Evolutionary conservation across 1,284 basidiomycete species (phyloP).

Genomic region (Rhodotorula sp.): DNA sequence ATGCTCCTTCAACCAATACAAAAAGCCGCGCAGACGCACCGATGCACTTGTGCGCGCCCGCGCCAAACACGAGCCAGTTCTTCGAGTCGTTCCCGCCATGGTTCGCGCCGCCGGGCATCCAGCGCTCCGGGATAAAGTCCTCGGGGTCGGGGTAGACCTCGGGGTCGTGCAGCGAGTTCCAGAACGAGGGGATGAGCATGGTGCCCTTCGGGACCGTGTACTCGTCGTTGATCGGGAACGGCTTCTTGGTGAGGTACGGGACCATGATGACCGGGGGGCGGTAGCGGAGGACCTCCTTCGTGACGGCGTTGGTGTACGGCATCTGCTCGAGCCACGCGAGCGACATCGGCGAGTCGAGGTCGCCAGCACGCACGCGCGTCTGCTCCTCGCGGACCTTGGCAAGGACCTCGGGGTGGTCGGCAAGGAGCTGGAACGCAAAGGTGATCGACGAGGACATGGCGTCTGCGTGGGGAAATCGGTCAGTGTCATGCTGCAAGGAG

Average conservation of each 20-base stretch:
- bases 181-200: slow-evolving; percentile 98
- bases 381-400: slow-evolving; percentile 92
- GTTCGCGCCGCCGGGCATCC: slow-evolving; percentile 74
- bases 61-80: slow-evolving; percentile 95
- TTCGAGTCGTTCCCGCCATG: slow-evolving; percentile 80
- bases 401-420: slow-evolving; percentile 86
- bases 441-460: slow-evolving; percentile 83
- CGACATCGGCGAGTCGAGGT: slow-evolving; percentile 77
- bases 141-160: slow-evolving; percentile 86
- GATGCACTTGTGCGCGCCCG: slow-evolving; percentile 73
- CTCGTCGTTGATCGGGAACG: slow-evolving; percentile 85
- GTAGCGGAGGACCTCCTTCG: slow-evolving; percentile 83
- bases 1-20: no score
- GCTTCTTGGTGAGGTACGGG: slow-evolving; percentile 84
- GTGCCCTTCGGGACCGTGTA: slow-evolving; percentile 89
- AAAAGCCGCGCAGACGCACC: no score
- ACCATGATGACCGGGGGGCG: slow-evolving; percentile 61
- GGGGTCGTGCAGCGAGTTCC: slow-evolving; percentile 83
- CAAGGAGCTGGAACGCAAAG: slow-evolving; percentile 93
- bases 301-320: slow-evolving; percentile 86
- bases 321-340: slow-evolving; percentile 89
- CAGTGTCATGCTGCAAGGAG: background rate
- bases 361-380: slow-evolving; percentile 74
- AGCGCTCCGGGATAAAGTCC: slow-evolving; percentile 81
- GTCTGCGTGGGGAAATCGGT: slow-evolving; percentile 55